These are phyloP conservation scores for Plasmodium sp. DNA, from an alignment of 169 alveolate species.

Conservation along the genomic window DNA sequence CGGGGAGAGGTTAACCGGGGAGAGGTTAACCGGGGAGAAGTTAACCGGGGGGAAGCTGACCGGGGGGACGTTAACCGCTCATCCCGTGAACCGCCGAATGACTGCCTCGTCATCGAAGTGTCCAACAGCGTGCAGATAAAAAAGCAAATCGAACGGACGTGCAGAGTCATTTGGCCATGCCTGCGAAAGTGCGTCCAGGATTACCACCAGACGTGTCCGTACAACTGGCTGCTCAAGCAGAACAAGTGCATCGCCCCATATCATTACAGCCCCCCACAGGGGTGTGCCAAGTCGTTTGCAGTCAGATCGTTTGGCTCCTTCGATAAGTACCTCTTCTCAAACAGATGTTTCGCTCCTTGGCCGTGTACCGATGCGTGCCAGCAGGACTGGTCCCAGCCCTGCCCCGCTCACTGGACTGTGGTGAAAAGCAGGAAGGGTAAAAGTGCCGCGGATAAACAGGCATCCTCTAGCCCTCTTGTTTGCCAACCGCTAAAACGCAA, in stretches of 20 bases:
- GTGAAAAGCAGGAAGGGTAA: not conserved
- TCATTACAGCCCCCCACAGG: constrained; percentile 77
- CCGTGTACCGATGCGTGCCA: constrained; percentile 80
- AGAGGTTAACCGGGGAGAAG: too few relatives aligned
- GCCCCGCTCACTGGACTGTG: constrained; percentile 35
- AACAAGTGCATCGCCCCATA: constrained; percentile 79
- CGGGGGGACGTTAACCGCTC: too few relatives aligned
- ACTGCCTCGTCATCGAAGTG: constrained; percentile 43
- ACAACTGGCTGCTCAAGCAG: constrained; percentile 76
- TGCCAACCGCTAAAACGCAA: constrained; percentile 24
- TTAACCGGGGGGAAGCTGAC: too few relatives aligned
- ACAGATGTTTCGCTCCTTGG: constrained; percentile 82
- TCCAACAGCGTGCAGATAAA: constrained; percentile 28
- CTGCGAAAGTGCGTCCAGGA: constrained; percentile 57
- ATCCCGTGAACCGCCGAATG: not conserved
- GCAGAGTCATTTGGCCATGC: constrained; percentile 68
- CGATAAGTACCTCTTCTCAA: constrained; percentile 75
- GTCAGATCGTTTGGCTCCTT: constrained; percentile 42
- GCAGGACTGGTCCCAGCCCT: constrained; percentile 75
- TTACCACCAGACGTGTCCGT: constrained; percentile 77
- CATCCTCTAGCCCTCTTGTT: not conserved
- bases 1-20: not conserved
- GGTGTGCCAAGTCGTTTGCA: constrained; percentile 69
- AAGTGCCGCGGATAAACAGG: not conserved
- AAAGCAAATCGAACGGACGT: constrained; percentile 43